Conservation (phyloP, 768 basidiomycete species). For the Tricholoma sp. region DNA sequence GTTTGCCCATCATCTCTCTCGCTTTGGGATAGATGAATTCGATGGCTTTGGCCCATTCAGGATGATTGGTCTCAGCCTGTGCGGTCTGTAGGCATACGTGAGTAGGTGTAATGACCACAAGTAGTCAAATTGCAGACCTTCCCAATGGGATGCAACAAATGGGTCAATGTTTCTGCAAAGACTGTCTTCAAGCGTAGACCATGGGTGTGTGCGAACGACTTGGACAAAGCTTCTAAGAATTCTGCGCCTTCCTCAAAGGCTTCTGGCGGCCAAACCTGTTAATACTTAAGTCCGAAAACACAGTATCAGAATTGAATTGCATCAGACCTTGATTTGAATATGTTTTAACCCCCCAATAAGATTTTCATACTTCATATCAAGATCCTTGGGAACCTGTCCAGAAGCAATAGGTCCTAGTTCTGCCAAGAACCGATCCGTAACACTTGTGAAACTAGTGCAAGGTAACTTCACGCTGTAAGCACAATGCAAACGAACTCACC, state of each 20-base stretch:
- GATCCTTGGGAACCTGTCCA: slow-evolving; percentile 77
- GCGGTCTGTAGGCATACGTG: slow-evolving; percentile 54
- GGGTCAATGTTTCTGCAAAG: slow-evolving; percentile 78
- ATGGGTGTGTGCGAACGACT: slow-evolving; percentile 79
- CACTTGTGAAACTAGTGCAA: slow-evolving; percentile 68
- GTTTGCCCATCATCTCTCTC: slow-evolving; percentile 80
- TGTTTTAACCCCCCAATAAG: slow-evolving; percentile 76
- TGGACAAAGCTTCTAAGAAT: slow-evolving; percentile 80
- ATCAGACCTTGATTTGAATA: slow-evolving; percentile 71
- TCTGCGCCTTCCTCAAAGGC: slow-evolving; percentile 92
- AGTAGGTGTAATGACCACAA: neutral
- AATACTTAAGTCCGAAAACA: neutral
- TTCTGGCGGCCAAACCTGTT: slow-evolving; percentile 87
- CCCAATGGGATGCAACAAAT: slow-evolving; percentile 80
- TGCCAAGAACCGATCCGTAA: slow-evolving; percentile 86
- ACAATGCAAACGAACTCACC: slow-evolving; percentile 41
- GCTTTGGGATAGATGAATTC: slow-evolving; percentile 80
- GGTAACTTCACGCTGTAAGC: neutral
- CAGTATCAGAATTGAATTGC: neutral
- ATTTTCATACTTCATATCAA: slow-evolving; percentile 79
- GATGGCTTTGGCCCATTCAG: slow-evolving; percentile 90
- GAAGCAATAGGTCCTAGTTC: slow-evolving; percentile 72
- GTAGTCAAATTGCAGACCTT: slow-evolving; percentile 45
- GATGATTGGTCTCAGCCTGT: slow-evolving; percentile 94
- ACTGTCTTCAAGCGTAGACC: slow-evolving; percentile 77